Evolutionary conservation across 495 filamentous ascomycete genomes (phyloP).

Genomic region (Durotheca rogersii): DNA sequence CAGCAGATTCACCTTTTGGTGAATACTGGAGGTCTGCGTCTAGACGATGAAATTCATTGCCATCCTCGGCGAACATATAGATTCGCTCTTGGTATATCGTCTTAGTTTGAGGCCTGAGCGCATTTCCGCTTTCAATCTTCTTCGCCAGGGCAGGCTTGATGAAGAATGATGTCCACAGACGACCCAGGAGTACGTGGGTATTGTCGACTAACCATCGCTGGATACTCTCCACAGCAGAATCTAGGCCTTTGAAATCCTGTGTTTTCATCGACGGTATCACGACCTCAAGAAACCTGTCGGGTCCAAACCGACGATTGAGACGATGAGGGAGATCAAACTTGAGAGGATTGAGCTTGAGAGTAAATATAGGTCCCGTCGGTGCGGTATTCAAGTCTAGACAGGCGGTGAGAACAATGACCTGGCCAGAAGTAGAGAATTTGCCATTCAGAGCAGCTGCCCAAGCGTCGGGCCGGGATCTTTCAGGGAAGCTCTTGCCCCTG

Average conservation of each 20-base stretch:
- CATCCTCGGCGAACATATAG: conserved; percentile 49
- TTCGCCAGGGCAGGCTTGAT: conserved; percentile 41
- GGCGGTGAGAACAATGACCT: conserved; percentile 41
- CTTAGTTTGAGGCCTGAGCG: conserved; percentile 37
- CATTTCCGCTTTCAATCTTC: conserved; percentile 39
- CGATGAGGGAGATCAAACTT: conserved; percentile 44
- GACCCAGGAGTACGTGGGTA: conserved; percentile 43
- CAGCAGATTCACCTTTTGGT: conserved; percentile 32
- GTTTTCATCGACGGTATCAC: conserved; percentile 39
- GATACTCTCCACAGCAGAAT: conserved; percentile 36
- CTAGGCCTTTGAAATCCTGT: conserved; percentile 22
- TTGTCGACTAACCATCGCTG: conserved; percentile 42
- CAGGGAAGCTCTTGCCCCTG: conserved; percentile 44
- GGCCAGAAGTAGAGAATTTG: conserved; percentile 35
- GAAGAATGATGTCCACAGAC: conserved; percentile 49
- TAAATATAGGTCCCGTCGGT: conserved; percentile 38
- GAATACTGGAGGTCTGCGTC: conserved; percentile 16
- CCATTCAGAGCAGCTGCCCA: conserved; percentile 38
- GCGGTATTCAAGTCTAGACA: conserved; percentile 35
- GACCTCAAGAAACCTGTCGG: conserved; percentile 50
- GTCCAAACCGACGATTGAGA: conserved; percentile 48
- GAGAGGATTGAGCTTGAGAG: conserved; percentile 42
- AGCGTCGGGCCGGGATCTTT: conserved; percentile 37
- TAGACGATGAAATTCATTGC: conserved; percentile 33
- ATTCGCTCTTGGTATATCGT: conserved; percentile 42